phyloP scores from a whole-genome alignment of 768 basidiomycete species.

The Amanita exitialis region DNA sequence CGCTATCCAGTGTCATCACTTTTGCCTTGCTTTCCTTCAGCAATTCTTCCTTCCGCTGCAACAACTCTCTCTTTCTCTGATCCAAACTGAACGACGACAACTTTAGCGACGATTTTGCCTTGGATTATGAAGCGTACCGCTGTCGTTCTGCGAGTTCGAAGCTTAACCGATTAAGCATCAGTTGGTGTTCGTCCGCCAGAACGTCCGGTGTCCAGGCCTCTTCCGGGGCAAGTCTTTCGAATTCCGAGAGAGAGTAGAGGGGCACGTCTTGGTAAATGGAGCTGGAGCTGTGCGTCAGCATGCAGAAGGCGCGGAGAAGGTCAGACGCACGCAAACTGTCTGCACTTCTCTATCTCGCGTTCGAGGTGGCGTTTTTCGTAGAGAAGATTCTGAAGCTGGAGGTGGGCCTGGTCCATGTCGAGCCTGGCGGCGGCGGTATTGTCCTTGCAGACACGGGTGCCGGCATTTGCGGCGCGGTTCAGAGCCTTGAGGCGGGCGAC shows the following conservation, averaged over 20 bases:
- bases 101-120: constrained; percentile 3
- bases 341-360: constrained; percentile 86
- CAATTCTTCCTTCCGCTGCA: constrained; percentile 65
- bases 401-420: constrained; percentile 85
- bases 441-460: constrained; percentile 58
- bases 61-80: constrained; percentile 55
- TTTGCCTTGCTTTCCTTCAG: constrained; percentile 75
- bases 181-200: constrained; percentile 62
- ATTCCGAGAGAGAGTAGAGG: constrained; percentile 61
- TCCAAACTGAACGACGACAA: constrained; percentile 43
- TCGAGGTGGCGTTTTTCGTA: constrained; percentile 89
- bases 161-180: constrained; percentile 80
- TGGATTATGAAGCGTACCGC: constrained; percentile 38
- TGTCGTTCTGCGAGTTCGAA: constrained; percentile 86
- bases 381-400: constrained; percentile 76
- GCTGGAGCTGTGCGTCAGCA: constrained; percentile 24
- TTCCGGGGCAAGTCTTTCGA: constrained; percentile 55
- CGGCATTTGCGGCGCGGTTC: constrained; percentile 64
- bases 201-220: constrained; percentile 54
- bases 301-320: not conserved
- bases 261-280: constrained; percentile 86
- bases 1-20: constrained; percentile 59
- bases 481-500: constrained; percentile 72
- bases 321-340: constrained; percentile 74
- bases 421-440: constrained; percentile 70